Evolutionary conservation across 805 yeast species (phyloP).

Genomic region (Monosporozyma unispora): DNA sequence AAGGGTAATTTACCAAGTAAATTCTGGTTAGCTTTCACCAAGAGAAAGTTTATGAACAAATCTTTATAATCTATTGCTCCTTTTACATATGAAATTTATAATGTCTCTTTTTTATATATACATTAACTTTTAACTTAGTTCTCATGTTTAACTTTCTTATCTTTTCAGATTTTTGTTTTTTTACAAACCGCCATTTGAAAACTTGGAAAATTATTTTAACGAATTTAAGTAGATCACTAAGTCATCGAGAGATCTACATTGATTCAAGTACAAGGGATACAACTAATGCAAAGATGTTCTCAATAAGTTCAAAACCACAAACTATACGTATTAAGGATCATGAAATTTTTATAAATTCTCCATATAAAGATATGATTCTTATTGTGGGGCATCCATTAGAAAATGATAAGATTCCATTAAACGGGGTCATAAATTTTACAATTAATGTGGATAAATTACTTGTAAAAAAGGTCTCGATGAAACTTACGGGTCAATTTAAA

Average conservation of each 20-base stretch:
- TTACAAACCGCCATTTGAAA: too few relatives aligned
- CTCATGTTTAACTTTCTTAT: too few relatives aligned
- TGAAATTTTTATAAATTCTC: conserved; percentile 30
- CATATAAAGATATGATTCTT: conserved; percentile 54
- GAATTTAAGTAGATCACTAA: too few relatives aligned
- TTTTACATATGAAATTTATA: neutral
- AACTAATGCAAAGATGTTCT: conserved; percentile 5
- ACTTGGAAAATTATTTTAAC: too few relatives aligned
- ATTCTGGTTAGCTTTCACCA: conserved; percentile 91
- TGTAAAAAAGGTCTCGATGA: conserved; percentile 51
- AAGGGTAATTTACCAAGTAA: conserved; percentile 61
- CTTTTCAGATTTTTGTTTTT: too few relatives aligned
- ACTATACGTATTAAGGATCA: conserved; percentile 17
- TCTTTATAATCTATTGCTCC: conserved; percentile 9
- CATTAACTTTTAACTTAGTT: too few relatives aligned
- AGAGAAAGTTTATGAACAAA: conserved; percentile 93
- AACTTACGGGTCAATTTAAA: conserved; percentile 53
- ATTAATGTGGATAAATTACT: conserved; percentile 60
- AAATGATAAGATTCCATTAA: conserved; percentile 62
- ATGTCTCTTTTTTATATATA: neutral
- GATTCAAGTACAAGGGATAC: neutral
- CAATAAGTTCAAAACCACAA: conserved; percentile 2
- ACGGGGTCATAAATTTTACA: conserved; percentile 67
- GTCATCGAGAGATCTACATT: too few relatives aligned
- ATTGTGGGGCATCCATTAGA: conserved; percentile 69